These are phyloP conservation scores for Elymus sibiricus DNA, from an alignment of 176 grass and related monocot species.

Conservation along the genomic window DNA sequence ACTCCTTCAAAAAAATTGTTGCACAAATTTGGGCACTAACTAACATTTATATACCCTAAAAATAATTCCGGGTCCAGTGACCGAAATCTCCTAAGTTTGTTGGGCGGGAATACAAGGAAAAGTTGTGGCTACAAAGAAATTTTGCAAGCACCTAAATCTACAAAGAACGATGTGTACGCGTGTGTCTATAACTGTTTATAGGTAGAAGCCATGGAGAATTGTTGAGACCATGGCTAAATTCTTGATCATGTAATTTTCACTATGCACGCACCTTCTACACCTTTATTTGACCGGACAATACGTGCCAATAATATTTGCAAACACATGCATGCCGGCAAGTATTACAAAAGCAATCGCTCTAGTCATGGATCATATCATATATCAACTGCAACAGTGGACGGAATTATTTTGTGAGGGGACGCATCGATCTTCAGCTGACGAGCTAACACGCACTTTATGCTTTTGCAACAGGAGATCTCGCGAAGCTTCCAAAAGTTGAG, in stretches of 20 bases:
- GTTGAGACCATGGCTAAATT: neutral
- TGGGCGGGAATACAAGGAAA: neutral
- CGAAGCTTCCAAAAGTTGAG: neutral
- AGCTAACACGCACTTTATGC: constrained; percentile 3
- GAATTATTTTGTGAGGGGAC: constrained; percentile 15
- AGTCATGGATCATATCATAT: neutral
- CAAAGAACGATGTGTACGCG: too few species aligned
- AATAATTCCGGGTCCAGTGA: neutral
- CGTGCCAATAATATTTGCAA: constrained; percentile 12
- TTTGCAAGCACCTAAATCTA: too few species aligned
- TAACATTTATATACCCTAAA: neutral
- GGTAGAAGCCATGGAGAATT: neutral
- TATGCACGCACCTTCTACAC: neutral
- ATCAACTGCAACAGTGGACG: constrained; percentile 8
- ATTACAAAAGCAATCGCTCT: neutral
- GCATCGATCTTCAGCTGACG: neutral
- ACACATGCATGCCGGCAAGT: neutral
- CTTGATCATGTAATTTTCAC: neutral
- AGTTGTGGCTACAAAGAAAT: too few species aligned
- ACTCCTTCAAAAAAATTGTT: too few species aligned
- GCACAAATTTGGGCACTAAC: too few species aligned
- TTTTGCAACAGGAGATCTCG: constrained; percentile 7
- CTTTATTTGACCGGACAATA: neutral
- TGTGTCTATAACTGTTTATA: too few species aligned
- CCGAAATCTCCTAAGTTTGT: neutral